Base-by-base conservation (phyloP, 2,329 filamentous ascomycete species). In the Xylaria sp. region DNA sequence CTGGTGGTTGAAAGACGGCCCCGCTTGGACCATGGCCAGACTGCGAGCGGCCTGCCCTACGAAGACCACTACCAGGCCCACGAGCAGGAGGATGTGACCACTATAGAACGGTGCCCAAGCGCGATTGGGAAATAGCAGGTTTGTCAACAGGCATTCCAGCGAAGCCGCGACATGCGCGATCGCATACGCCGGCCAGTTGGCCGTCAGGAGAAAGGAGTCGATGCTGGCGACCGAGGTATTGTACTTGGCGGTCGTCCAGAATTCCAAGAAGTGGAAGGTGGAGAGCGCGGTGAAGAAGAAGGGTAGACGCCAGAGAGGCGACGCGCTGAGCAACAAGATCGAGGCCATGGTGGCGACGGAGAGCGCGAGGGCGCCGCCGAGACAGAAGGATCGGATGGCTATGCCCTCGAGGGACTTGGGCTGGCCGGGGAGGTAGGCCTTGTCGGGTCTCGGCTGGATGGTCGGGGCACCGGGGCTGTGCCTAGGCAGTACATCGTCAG, bases 181-280 rank as follows among this genome's bases (percentile, higher is more conserved):
- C 70, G 92, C 92, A 80, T 98, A 98, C 6, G 89, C 89, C 51
- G 87, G 88, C 79, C 96, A 96, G 80, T 99, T 99, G 59, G 89
- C 89, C 44, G 90, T 91, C 42, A 98, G 86, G 15, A 99, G 88
- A 79, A 97, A 99, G 42, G 93, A 92, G 62, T 88, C 87, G 23
- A 94, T 84, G 28, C 86, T 87, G 23, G 93, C 93, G 60, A 89
- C 85, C 17, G 86, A 85, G 0, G 93, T 93, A 80, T 98, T 98
- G 82, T 92, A 93, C 64, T 86, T 84, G 9, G 95, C 94, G 0
- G 95, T 97, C 38, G 90, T 93, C 86, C 90, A 97, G 84, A 94
- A 99, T 81, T 99, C 96, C 80, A 98, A 90, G 81, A 97, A 98
- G 84, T 99, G 96, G 82, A 98, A 98, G 36, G 91, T 75, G 31